Percentiles rank a stretch among this genome's conserved stretches.
phyloP scores from a whole-genome alignment of 2,329 filamentous ascomycete genomes.

The Monosporascus sp. region DNA sequence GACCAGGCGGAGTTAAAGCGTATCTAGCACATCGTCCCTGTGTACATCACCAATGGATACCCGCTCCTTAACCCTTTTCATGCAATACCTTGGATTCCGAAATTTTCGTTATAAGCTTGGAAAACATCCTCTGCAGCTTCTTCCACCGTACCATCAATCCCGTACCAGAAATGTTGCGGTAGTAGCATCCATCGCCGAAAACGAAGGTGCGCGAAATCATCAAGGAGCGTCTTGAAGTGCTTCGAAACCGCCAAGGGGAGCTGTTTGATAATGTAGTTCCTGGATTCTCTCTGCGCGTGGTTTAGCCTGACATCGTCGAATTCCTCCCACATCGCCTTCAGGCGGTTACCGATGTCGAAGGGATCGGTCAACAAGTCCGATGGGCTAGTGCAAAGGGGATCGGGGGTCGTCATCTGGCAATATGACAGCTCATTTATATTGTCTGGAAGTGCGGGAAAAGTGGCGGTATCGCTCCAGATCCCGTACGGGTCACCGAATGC shows the following conservation, averaged over 20 bases:
- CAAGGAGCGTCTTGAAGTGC: constrained; percentile 7
- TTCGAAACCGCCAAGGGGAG: constrained; percentile 9
- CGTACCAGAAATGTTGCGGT: constrained; percentile 17
- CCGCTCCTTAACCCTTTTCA: too few species aligned
- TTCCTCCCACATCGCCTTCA: constrained; percentile 10
- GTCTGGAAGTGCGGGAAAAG: constrained; percentile 8
- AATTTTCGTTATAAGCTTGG: background rate
- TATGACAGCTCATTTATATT: constrained; percentile 7
- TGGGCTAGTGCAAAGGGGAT: constrained; percentile 10
- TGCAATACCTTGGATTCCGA: too few species aligned
- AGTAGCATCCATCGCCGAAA: constrained; percentile 14
- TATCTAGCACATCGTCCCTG: too few species aligned
- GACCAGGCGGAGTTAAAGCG: too few species aligned
- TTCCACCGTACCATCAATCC: constrained; percentile 11
- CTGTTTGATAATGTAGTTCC: constrained; percentile 4
- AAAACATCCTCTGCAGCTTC: background rate
- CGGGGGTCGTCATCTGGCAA: constrained; percentile 10
- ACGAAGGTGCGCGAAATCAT: constrained; percentile 8
- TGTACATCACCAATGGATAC: too few species aligned
- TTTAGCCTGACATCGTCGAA: constrained; percentile 9
- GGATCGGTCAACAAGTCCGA: constrained; percentile 9
- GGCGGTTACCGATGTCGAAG: constrained; percentile 6
- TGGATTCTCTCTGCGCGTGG: constrained; percentile 9
- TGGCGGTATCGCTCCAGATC: constrained; percentile 10
- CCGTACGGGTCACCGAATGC: constrained; percentile 13